Percentiles rank a stretch among this genome's conserved stretches.
Conservation (phyloP, 805 yeast genomes). For the Dipodascus geniculatus region DNA sequence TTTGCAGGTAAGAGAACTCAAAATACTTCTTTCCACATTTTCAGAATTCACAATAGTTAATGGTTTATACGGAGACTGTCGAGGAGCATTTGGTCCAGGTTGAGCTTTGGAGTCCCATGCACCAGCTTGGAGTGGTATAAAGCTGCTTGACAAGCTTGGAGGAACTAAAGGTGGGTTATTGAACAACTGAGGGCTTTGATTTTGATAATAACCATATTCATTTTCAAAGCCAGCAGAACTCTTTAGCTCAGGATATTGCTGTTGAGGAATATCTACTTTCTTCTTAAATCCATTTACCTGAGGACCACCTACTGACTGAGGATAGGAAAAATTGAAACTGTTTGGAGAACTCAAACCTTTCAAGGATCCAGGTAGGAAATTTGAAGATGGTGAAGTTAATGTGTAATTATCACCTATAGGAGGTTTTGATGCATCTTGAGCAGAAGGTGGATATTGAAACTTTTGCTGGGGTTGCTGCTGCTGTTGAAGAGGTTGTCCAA, state of each 20-base stretch:
- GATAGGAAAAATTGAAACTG: not conserved
- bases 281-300: not conserved
- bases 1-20: not conserved
- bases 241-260: not conserved
- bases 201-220: not conserved
- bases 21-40: not conserved
- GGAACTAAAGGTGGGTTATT: not conserved
- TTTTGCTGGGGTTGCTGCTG: not conserved
- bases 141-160: not conserved
- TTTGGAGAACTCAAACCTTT: not conserved
- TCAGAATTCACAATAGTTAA: not conserved
- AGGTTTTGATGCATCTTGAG: not conserved
- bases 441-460: not conserved
- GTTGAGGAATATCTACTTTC: not conserved
- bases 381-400: not conserved
- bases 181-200: not conserved
- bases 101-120: not conserved
- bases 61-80: not conserved
- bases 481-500: not conserved
- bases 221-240: not conserved
- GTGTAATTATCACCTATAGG: not conserved
- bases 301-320: not conserved
- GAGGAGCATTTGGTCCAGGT: not conserved
- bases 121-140: not conserved
- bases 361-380: not conserved